Percentiles rank a stretch among this genome's conserved stretches.
These are phyloP conservation scores for Acer saccharum DNA, from an alignment of 345 rosid genomes.

Conservation along the genomic window DNA sequence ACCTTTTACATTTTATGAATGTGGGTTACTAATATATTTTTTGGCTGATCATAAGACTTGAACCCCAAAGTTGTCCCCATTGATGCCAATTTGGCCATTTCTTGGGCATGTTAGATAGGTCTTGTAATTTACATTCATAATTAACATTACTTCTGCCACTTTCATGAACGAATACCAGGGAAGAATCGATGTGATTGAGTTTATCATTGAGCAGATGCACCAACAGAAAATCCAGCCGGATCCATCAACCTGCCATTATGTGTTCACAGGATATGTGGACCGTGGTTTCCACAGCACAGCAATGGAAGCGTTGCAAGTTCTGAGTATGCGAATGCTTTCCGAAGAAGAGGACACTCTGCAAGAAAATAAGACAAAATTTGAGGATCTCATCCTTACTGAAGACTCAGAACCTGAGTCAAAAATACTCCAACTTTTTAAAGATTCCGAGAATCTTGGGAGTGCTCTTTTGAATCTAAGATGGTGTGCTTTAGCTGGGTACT, in stretches of 20 bases:
- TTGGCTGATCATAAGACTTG: background rate
- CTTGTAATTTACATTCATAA: background rate
- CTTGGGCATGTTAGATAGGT: background rate
- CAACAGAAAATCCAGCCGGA: conserved; percentile 64
- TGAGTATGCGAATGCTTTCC: conserved; percentile 67
- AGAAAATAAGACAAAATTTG: conserved; percentile 49
- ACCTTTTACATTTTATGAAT: background rate
- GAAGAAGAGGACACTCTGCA: conserved; percentile 36
- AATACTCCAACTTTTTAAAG: conserved; percentile 45
- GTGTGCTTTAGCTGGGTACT: conserved; percentile 62
- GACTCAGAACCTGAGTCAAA: conserved; percentile 56
- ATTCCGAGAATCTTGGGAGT: conserved; percentile 43
- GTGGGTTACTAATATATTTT: background rate
- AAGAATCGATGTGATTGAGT: conserved; percentile 67
- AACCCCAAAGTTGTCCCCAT: too few relatives aligned
- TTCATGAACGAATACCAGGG: conserved; percentile 36
- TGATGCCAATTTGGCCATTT: background rate
- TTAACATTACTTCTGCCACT: conserved; percentile 8
- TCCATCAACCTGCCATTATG: conserved; percentile 62
- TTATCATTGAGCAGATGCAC: conserved; percentile 59
- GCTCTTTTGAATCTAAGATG: conserved; percentile 73
- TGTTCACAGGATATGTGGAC: conserved; percentile 50
- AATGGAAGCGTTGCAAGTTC: conserved; percentile 73
- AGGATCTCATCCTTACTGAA: conserved; percentile 54
- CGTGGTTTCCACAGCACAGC: conserved; percentile 48